Evolutionary conservation across 805 yeast species (phyloP), one percentile per base, ranked within the genome.

Genomic region (Tetrapisispora nanseiensis): DNA sequence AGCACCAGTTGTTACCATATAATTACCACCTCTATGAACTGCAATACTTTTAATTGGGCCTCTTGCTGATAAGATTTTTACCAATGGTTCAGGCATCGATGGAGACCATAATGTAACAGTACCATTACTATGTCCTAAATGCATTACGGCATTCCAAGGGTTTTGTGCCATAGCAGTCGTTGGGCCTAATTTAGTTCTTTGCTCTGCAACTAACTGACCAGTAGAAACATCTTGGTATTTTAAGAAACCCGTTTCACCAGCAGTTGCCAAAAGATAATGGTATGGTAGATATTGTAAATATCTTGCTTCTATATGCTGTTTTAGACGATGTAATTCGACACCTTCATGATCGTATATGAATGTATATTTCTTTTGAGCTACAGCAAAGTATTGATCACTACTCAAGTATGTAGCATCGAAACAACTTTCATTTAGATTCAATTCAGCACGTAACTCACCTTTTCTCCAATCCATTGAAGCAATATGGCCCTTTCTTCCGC

Each of bases 181-280:
- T 16, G 97, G 95, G 1, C 98, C 98, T 48, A 85, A 63, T 61
- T 83, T 86, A 8, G 97, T 87, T 57, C 89, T 74, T 24, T 79
- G 67, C 61, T 92, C 97, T 34, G 86, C 71, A 1, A 89, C 92
- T 27, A 86, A 66, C 37, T 71, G 75, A 46, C 98, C 98, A 0
- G 97, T 92, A 3, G 96, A 82, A 2, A 89, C 94, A 63, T 92
- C 98, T 57, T 92, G 97, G 63, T 86, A 92, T 64, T 84, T 86
- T 46, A 92, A 70, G 63, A 72, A 83, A 6, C 96, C 96, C 2
- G 95, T 77, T 52, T 83, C 79, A 33, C 98, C 97, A 1, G 95
- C 86, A 1, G 95, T 77, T 1, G 81, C 87, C 37, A 92, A 70
- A 30, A 92, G 67, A 54, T 81, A 89, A 65, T 92, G 98, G 61